Evolutionary conservation across 2,329 filamentous ascomycete species (phyloP).

Genomic region (Septoria petroselini): DNA sequence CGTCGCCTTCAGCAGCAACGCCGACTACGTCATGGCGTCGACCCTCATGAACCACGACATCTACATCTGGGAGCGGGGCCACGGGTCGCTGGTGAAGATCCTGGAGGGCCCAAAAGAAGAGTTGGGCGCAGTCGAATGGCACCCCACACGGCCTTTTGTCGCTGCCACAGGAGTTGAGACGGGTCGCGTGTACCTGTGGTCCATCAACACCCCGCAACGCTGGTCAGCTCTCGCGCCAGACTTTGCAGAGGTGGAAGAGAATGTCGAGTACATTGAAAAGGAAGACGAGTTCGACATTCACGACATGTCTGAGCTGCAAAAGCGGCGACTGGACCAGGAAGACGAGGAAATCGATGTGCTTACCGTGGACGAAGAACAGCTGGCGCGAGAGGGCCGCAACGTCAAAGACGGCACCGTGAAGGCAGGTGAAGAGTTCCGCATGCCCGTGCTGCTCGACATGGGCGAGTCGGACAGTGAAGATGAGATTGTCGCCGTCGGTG

Average conservation of each 20-base stretch:
- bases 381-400: conserved; percentile 35
- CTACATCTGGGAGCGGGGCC: conserved; percentile 94
- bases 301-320: conserved; percentile 88
- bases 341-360: conserved; percentile 92
- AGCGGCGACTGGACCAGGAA: conserved; percentile 82
- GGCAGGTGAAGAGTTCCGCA: conserved; percentile 63
- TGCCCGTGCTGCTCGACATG: conserved; percentile 91
- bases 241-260: conserved; percentile 96
- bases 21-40: conserved; percentile 92
- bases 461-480: conserved; percentile 95
- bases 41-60: conserved; percentile 99
- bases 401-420: conserved; percentile 52
- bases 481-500: conserved; percentile 66
- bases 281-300: conserved; percentile 99
- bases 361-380: conserved; percentile 62
- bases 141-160: conserved; percentile 80
- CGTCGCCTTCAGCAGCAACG: conserved; percentile 88
- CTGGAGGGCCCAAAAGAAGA: conserved; percentile 96
- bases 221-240: conserved; percentile 97
- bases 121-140: conserved; percentile 95
- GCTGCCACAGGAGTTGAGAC: conserved; percentile 91
- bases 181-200: conserved; percentile 93
- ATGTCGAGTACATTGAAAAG: conserved; percentile 90
- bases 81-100: conserved; percentile 93
- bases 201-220: conserved; percentile 87